These are phyloP conservation scores for Sclerotinia minor DNA, from an alignment of 2,329 filamentous ascomycete species.

Conservation along the genomic window DNA sequence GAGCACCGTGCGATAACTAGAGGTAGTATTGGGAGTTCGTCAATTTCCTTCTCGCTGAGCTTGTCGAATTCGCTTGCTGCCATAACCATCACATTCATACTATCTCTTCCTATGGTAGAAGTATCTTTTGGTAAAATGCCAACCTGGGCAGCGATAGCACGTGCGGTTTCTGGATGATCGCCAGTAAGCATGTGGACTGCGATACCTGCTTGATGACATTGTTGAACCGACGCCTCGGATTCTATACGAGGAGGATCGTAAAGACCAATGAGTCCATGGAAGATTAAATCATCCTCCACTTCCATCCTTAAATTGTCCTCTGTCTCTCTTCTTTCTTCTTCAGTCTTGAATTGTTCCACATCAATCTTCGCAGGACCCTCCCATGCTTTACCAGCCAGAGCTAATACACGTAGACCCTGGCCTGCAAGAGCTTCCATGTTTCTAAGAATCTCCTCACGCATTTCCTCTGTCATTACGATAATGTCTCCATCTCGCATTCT, in stretches of 20 bases:
- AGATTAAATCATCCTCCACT: constrained; percentile 68
- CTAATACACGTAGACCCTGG: constrained; percentile 68
- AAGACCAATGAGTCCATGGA: constrained; percentile 67
- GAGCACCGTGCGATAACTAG: constrained; percentile 82
- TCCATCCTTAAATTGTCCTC: constrained; percentile 50
- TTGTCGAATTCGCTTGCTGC: constrained; percentile 78
- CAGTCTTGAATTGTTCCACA: constrained; percentile 41
- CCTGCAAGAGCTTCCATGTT: constrained; percentile 69
- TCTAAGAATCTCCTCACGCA: constrained; percentile 57
- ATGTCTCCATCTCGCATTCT: constrained; percentile 46
- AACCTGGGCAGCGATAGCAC: constrained; percentile 75
- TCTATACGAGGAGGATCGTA: constrained; percentile 60
- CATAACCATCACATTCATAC: constrained; percentile 70
- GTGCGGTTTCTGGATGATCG: constrained; percentile 76
- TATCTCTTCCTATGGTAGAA: constrained; percentile 57
- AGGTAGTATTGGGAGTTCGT: constrained; percentile 71
- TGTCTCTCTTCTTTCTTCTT: too few species aligned
- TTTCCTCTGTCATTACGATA: constrained; percentile 52
- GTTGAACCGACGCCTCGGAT: constrained; percentile 56
- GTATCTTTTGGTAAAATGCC: constrained; percentile 71
- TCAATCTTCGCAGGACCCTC: constrained; percentile 37
- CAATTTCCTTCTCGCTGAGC: constrained; percentile 72
- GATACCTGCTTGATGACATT: constrained; percentile 67
- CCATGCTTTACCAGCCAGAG: constrained; percentile 54
- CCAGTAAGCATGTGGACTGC: constrained; percentile 80